Conservation (phyloP, 208 protist genomes). For the Acanthamoeba lenticulata region DNA sequence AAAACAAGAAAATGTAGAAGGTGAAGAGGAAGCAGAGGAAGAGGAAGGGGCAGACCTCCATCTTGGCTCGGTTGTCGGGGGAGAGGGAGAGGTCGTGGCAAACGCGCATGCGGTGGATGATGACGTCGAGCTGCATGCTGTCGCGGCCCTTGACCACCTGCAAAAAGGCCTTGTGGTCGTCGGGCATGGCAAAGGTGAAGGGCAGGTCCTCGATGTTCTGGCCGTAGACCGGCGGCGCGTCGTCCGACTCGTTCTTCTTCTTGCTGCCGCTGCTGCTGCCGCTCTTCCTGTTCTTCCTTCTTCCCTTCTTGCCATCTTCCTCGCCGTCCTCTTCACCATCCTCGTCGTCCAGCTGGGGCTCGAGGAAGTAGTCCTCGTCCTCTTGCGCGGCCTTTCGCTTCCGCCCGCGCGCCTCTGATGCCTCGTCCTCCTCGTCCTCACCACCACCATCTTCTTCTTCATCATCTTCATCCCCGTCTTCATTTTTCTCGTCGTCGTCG, state of each 20-base stretch:
- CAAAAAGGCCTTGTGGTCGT: not conserved
- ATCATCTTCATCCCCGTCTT: not conserved
- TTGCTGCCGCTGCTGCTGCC: not conserved
- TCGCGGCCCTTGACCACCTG: not conserved
- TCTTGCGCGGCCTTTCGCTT: not conserved
- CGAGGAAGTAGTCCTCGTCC: not conserved
- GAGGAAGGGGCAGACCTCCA: conserved; percentile 20
- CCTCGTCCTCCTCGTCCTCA: not conserved
- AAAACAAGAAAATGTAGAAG: not conserved
- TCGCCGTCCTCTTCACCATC: not conserved
- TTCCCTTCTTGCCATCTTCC: not conserved
- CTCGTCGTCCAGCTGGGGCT: not conserved
- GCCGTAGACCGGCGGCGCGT: not conserved
- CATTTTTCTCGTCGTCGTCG: not conserved
- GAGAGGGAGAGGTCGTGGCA: conserved; percentile 26
- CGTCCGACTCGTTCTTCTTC: not conserved
- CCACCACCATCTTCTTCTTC: not conserved
- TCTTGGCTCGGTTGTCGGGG: conserved; percentile 45
- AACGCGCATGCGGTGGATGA: conserved; percentile 43
- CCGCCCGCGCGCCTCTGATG: not conserved
- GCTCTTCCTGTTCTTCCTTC: not conserved
- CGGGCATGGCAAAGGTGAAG: conserved; percentile 33
- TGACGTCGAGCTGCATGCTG: not conserved
- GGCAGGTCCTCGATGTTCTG: conserved; percentile 32
- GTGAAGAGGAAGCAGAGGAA: not conserved